Evolutionary conservation across 2,329 filamentous ascomycete species (phyloP).

Genomic region (Aspergillus pseudonomiae): DNA sequence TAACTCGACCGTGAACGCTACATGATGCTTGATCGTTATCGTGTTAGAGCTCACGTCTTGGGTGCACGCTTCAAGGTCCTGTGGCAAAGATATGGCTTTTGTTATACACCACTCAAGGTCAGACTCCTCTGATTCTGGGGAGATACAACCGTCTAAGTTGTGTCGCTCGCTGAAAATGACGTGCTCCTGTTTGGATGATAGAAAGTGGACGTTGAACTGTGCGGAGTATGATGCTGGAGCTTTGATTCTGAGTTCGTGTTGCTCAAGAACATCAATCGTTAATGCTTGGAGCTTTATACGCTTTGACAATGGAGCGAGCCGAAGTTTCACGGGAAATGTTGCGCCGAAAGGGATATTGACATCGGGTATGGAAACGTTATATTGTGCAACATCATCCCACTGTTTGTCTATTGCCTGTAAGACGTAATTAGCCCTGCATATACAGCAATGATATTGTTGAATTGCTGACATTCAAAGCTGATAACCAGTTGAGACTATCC

Average conservation of each 20-base stretch:
- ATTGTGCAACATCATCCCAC: slow-evolving; percentile 17
- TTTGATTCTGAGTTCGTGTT: slow-evolving; percentile 18
- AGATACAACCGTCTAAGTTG: neutral
- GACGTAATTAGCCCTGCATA: neutral
- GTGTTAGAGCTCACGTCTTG: neutral
- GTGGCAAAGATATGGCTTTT: neutral
- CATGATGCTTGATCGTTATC: slow-evolving; percentile 1
- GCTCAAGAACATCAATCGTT: slow-evolving; percentile 18
- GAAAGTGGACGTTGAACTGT: slow-evolving; percentile 14
- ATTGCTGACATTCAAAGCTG: slow-evolving; percentile 8
- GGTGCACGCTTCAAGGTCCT: neutral
- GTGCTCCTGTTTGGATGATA: slow-evolving; percentile 15
- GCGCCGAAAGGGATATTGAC: slow-evolving; percentile 24
- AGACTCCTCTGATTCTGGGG: neutral
- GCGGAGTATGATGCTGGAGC: slow-evolving; percentile 23
- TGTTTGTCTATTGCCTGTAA: slow-evolving; percentile 16
- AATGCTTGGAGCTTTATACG: slow-evolving; percentile 11
- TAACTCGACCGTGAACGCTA: slow-evolving; percentile 2
- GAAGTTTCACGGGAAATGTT: slow-evolving; percentile 23
- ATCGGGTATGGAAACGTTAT: slow-evolving; percentile 22
- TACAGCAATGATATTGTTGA: neutral
- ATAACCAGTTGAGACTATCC: neutral
- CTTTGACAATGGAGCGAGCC: slow-evolving; percentile 21
- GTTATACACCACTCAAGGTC: slow-evolving; percentile 2
- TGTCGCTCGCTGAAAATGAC: slow-evolving; percentile 10